A percentile compares a stretch with the other conserved stretches of the same genome.
These are phyloP conservation scores for Geotrichum carabidarum DNA, from an alignment of 1,139 yeast genomes.

Conservation along the genomic window DNA sequence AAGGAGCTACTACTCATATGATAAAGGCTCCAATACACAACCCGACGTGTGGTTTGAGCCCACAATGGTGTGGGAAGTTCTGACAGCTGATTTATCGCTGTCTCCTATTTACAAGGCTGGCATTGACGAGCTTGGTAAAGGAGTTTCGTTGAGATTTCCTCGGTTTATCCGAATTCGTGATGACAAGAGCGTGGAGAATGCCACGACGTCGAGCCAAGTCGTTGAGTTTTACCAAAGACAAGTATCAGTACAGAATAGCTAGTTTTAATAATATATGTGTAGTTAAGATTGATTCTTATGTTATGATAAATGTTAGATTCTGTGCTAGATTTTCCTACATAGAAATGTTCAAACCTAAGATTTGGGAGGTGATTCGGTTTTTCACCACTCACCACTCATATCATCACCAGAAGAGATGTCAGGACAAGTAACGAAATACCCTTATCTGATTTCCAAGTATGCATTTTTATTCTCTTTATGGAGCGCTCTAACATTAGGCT, in stretches of 20 bases:
- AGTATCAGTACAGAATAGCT: slow-evolving; percentile 36
- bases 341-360: background rate
- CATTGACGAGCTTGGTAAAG: slow-evolving; percentile 68
- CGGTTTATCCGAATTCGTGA: slow-evolving; percentile 80
- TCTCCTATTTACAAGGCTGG: slow-evolving; percentile 94
- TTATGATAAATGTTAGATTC: background rate
- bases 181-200: slow-evolving; percentile 83
- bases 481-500: background rate
- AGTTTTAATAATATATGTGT: background rate
- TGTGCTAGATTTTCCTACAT: background rate
- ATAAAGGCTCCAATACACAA: slow-evolving; percentile 47
- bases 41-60: slow-evolving; percentile 99
- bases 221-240: slow-evolving; percentile 84
- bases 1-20: slow-evolving; percentile 66
- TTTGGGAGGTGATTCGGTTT: background rate
- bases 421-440: slow-evolving; percentile 16
- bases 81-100: slow-evolving; percentile 88
- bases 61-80: slow-evolving; percentile 75
- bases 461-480: background rate
- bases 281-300: background rate
- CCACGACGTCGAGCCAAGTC: slow-evolving; percentile 85
- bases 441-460: slow-evolving; percentile 20
- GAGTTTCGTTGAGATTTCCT: slow-evolving; percentile 88
- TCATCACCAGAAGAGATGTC: slow-evolving; percentile 2
- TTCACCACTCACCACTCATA: background rate